A percentile compares a stretch with the other conserved stretches of the same genome.
These are phyloP conservation scores for Circinella umbellata DNA, from an alignment of 371 early-diverging fungal species.

Conservation along the genomic window DNA sequence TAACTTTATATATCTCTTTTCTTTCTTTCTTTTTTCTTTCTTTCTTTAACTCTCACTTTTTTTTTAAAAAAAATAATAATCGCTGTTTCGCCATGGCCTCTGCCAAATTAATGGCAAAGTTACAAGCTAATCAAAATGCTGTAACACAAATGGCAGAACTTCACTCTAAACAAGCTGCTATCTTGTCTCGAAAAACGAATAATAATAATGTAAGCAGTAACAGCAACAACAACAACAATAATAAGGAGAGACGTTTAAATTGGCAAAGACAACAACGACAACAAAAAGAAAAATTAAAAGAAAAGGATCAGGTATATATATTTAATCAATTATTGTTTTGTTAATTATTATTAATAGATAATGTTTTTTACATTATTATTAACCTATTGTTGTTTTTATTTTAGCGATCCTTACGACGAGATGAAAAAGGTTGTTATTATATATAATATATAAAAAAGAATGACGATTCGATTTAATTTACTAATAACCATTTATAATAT, in stretches of 20 bases:
- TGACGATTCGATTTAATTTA: neutral
- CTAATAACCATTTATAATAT: neutral
- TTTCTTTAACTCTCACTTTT: constrained; percentile 4
- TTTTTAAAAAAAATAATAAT: neutral
- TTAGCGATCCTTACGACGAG: constrained; percentile 19
- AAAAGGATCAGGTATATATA: constrained; percentile 14
- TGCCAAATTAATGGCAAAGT: constrained; percentile 47
- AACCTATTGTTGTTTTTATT: neutral
- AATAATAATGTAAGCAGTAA: neutral
- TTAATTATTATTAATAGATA: too few species aligned
- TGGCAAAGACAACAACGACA: constrained; percentile 19
- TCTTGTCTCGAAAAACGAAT: constrained; percentile 14
- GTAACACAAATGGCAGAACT: constrained; percentile 48
- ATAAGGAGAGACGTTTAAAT: constrained; percentile 15
- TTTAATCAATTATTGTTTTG: too few species aligned
- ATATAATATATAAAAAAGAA: neutral
- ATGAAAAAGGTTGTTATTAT: constrained; percentile 20
- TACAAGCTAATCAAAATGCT: constrained; percentile 44
- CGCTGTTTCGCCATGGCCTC: constrained; percentile 37
- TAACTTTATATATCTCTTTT: neutral
- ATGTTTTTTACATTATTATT: neutral
- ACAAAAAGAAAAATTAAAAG: constrained; percentile 1
- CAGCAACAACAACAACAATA: constrained; percentile 9
- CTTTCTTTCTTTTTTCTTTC: neutral
- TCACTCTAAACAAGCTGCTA: constrained; percentile 49